Evolutionary conservation across 108 stramenopile genomes (phyloP), one percentile per base, ranked within the genome.

Genomic region (Aurantiochytrium sp.): DNA sequence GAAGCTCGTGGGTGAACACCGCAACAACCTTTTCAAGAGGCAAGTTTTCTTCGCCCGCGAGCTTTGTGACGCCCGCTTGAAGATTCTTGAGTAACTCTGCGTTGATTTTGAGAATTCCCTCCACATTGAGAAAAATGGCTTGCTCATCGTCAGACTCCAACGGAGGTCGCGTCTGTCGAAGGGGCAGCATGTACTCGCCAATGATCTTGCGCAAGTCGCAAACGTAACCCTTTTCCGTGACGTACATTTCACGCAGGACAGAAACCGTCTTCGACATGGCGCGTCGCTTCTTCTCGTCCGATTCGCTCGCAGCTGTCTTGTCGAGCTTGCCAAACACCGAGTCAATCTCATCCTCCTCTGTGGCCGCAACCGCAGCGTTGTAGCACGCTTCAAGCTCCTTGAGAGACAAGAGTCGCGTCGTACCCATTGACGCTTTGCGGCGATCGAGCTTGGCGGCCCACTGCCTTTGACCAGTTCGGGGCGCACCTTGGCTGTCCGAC

Each of bases 371-470:
- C 19, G 76, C 23, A 18, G 45, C 76, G 5, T 47, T 53, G 76
- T 83, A 83, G 51, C 76, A 83, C 76, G 76, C 76, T 35, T 83
- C 76, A 12, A 83, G 76, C 76, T 83, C 76, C 25, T 53, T 10
- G 43, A 83, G 51, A 6, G 76, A 83, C 28, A 83, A 53, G n/a
- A 83, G 51, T 1, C 76, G 45, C 23, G 76, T 53, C 45, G 76
- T 83, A 12, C 76, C 76, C 45, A 83, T 47, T 6, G 76, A 83
- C 76, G 76, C 51, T 45, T 83, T 83, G 76, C 76, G 76, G 19
- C 51, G 45, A 45, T 83, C 76, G 49, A 83, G 51, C 76, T 83
- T 83, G 45, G 76, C 76, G n/a, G 76, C 76, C 76, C 76, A 83
- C 16, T 53, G 49, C 28, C 76, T 43, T 35, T 83, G 76, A 18